Conservation (phyloP, 73 alveolate genomes). For the Paramecium sexaurelia region DNA sequence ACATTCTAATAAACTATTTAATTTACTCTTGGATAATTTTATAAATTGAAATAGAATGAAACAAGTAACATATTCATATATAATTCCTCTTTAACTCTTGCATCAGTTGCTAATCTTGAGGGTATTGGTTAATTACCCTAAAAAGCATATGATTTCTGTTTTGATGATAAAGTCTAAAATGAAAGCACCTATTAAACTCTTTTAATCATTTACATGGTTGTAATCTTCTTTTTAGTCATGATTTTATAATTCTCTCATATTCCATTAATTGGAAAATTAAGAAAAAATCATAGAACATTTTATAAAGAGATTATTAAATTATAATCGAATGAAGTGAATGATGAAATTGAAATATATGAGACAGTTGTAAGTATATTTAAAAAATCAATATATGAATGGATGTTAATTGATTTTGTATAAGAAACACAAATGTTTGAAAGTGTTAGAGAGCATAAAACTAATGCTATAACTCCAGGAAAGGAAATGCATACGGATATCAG, state of each 20-base stretch:
- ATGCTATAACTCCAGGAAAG: neutral
- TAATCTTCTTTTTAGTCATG: neutral
- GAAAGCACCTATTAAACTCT: slow-evolving; percentile 16
- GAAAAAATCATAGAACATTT: neutral
- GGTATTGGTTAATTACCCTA: slow-evolving; percentile 31
- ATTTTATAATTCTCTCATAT: neutral
- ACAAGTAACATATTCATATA: neutral
- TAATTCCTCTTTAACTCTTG: neutral
- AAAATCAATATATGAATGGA: slow-evolving; percentile 40
- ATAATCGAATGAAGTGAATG: neutral
- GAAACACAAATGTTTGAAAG: neutral
- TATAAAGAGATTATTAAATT: neutral
- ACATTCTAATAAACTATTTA: neutral
- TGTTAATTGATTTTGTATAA: slow-evolving; percentile 29
- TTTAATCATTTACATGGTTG: neutral
- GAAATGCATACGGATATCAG: neutral
- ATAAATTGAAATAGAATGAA: neutral
- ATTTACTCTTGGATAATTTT: neutral
- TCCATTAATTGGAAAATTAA: slow-evolving; percentile 33
- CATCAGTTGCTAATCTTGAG: neutral
- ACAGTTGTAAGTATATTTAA: neutral
- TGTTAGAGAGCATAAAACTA: neutral
- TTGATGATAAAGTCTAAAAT: neutral
- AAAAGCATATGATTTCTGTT: slow-evolving; percentile 14
- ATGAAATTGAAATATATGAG: slow-evolving; percentile 32